Percentiles rank a stretch among this genome's conserved stretches.
Conservation (phyloP, 108 stramenopile species). For the Stephanodiscus triporus region DNA sequence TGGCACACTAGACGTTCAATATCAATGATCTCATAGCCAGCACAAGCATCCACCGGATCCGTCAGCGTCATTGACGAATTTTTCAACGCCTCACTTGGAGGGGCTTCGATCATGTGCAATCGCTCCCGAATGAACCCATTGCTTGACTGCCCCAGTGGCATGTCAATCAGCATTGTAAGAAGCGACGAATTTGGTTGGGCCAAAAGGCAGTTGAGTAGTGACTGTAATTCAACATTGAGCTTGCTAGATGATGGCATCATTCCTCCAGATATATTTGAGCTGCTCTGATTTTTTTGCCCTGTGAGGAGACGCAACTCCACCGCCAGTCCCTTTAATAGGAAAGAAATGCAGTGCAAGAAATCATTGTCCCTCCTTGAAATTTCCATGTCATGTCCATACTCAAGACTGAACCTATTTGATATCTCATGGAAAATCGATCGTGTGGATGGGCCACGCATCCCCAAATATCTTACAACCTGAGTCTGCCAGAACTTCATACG, state of each 20-base stretch:
- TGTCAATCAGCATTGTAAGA: conserved; percentile 37
- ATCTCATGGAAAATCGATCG: conserved; percentile 50
- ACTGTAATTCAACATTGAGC: conserved; percentile 30
- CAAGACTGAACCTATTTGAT: conserved; percentile 21
- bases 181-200: conserved; percentile 39
- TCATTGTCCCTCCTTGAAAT: conserved; percentile 38
- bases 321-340: conserved; percentile 72
- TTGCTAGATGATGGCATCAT: conserved; percentile 10
- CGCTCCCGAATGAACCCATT: conserved; percentile 41
- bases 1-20: conserved; percentile 23
- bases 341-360: conserved; percentile 65
- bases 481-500: conserved; percentile 40
- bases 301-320: conserved; percentile 56
- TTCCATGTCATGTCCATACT: conserved; percentile 45
- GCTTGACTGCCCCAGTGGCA: conserved; percentile 38
- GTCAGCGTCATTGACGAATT: conserved; percentile 28
- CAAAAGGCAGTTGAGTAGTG: conserved; percentile 43
- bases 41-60: conserved; percentile 55
- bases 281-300: conserved; percentile 2
- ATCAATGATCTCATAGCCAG: conserved; percentile 57
- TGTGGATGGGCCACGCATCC: conserved; percentile 23
- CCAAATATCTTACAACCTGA: conserved; percentile 37
- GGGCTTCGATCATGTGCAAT: conserved; percentile 32
- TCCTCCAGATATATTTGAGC: neutral
- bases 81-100: conserved; percentile 50